Base-by-base conservation (phyloP, 2,329 filamentous ascomycete genomes). In the Exophiala oligosperma region DNA sequence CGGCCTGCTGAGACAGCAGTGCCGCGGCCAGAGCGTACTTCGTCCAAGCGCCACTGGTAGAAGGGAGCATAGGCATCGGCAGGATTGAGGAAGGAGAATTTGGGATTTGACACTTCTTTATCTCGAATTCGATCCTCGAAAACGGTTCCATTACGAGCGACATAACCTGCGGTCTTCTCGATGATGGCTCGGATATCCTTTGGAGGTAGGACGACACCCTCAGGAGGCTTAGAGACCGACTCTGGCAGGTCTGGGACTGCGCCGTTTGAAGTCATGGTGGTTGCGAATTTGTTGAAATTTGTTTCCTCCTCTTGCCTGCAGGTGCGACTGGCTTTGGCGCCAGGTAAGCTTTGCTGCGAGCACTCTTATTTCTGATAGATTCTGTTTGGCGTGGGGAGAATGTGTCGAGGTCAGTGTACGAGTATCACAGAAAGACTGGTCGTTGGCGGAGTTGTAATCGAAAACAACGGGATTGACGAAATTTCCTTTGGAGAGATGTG, bases 161-260 rank as follows among this genome's bases (percentile, higher is more conserved):
- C 90, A 72, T 95, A 97, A 48, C 92, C 92, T 53, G 94, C 93
- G 11, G 93, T 96, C 78, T 96, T 97, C 74, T 97, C 92, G 70
- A 99, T 86, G 66, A 93, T 84, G 21, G 80, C 81, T 81, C 92
- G 87, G 69, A 97, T 92, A 71, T 92, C 90, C 71, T 87, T 84
- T 0, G 86, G 94, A 23, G 94, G 94, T 54, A 97, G 83, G 56
- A 97, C 90, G 64, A 96, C 83, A 62, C 92, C 91, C 58, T 87
- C 78, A 2, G 93, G 93, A 35, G 91, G 86, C 73, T 92, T 93
- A 72, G 86, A 84, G 62, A 86, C 83, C 63, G 92, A 76, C 55
- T 84, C 80, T 23, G 74, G 70, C 9, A 75, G 65, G 11, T 68
- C 70, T 43, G 73, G 69, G 21, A 73, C 72, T n/a, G 64, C 69